Evolutionary conservation across 257 asterid species (phyloP).

Genomic region (Coffea canephora): DNA sequence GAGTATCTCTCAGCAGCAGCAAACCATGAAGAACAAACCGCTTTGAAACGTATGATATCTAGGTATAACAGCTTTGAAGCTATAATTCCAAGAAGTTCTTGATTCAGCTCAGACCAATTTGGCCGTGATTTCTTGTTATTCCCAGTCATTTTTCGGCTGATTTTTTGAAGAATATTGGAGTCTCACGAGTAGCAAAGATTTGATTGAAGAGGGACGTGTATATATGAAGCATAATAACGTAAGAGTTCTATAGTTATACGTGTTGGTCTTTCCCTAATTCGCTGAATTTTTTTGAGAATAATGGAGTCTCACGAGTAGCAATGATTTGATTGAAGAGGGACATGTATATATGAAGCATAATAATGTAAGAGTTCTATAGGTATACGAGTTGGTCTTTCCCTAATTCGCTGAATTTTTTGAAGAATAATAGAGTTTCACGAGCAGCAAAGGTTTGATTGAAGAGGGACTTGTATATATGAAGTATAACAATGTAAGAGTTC

Average conservation of each 20-base stretch:
- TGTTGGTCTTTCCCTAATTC: neutral
- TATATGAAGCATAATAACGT: neutral
- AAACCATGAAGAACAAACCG: neutral
- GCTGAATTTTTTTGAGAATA: neutral
- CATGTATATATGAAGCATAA: neutral
- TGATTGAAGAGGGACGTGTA: neutral
- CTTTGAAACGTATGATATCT: neutral
- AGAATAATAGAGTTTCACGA: neutral
- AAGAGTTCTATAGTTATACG: neutral
- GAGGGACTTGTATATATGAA: neutral
- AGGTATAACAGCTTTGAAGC: neutral
- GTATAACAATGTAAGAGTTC: neutral
- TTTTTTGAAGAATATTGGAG: neutral
- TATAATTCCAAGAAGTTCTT: conserved; percentile 1
- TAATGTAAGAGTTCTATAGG: neutral
- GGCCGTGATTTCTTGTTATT: neutral
- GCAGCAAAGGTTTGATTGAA: neutral
- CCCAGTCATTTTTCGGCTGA: neutral
- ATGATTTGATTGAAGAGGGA: neutral
- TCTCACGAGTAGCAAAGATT: neutral
- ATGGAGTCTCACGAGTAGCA: neutral
- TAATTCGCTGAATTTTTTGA: neutral
- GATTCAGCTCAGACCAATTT: conserved; percentile 3
- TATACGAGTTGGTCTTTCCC: neutral
- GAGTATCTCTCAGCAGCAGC: neutral